Conservation (phyloP, 2,329 filamentous ascomycete genomes). For the Colletotrichum navitas region DNA sequence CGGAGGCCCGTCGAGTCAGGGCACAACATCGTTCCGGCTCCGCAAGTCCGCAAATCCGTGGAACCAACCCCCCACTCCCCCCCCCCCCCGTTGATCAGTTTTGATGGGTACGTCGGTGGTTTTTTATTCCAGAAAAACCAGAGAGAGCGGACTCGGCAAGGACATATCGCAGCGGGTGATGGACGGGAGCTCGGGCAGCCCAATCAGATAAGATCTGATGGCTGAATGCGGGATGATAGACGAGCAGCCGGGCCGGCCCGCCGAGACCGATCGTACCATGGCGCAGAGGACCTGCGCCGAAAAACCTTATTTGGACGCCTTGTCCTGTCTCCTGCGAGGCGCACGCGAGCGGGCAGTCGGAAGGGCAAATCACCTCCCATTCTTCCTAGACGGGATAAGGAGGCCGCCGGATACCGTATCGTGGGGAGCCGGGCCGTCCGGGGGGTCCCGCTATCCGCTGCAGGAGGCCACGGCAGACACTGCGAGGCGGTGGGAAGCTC, state of each 20-base stretch:
- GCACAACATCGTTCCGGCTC: neutral
- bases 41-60: constrained; percentile 1
- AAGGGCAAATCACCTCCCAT: neutral
- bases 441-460: neutral
- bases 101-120: neutral
- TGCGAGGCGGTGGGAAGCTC: neutral
- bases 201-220: neutral
- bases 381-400: no score
- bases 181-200: neutral
- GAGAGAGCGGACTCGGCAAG: neutral
- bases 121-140: neutral
- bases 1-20: neutral
- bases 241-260: neutral
- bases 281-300: neutral
- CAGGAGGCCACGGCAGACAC: neutral
- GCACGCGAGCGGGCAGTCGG: no score
- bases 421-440: no score
- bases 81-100: neutral
- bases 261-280: neutral
- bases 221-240: constrained; percentile 9
- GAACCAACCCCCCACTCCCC: neutral
- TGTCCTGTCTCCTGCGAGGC: no score
- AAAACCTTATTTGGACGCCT: neutral
- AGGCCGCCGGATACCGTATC: neutral
- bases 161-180: neutral